Conservation (phyloP, 768 basidiomycete genomes). For the Myochromella boudieri region DNA sequence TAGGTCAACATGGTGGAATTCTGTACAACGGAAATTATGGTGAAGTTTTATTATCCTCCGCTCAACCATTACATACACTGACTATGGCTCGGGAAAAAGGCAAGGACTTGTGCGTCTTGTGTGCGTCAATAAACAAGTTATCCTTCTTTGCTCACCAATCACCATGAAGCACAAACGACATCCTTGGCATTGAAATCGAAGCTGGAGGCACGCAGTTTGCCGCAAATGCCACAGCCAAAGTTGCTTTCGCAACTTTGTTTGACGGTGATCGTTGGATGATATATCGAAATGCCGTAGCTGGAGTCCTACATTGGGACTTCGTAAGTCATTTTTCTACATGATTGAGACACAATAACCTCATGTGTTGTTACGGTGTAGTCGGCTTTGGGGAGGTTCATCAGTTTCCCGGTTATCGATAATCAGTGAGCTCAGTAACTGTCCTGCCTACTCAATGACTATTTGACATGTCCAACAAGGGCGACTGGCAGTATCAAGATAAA, state of each 20-base stretch:
- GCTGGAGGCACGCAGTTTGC: conserved; percentile 59
- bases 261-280: conserved; percentile 73
- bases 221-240: conserved; percentile 39
- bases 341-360: conserved; percentile 8
- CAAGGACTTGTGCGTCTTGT: conserved; percentile 37
- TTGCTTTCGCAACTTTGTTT: conserved; percentile 56
- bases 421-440: conserved; percentile 20
- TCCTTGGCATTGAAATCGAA: conserved; percentile 59
- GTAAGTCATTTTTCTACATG: conserved; percentile 32
- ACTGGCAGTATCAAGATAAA: conserved; percentile 57
- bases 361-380: no score
- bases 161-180: conserved; percentile 53
- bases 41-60: conserved; percentile 9
- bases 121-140: no score
- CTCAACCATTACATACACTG: not conserved
- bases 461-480: conserved; percentile 35
- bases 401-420: conserved; percentile 27
- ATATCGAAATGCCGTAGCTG: conserved; percentile 53
- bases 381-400: conserved; percentile 16
- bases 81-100: conserved; percentile 3
- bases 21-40: conserved; percentile 75
- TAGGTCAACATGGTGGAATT: conserved; percentile 65
- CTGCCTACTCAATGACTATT: conserved; percentile 17
- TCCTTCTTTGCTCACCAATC: not conserved
- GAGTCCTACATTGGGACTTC: conserved; percentile 69